Evolutionary conservation across 2,329 filamentous ascomycete species (phyloP).

Genomic region (Penicillium brasilianum): DNA sequence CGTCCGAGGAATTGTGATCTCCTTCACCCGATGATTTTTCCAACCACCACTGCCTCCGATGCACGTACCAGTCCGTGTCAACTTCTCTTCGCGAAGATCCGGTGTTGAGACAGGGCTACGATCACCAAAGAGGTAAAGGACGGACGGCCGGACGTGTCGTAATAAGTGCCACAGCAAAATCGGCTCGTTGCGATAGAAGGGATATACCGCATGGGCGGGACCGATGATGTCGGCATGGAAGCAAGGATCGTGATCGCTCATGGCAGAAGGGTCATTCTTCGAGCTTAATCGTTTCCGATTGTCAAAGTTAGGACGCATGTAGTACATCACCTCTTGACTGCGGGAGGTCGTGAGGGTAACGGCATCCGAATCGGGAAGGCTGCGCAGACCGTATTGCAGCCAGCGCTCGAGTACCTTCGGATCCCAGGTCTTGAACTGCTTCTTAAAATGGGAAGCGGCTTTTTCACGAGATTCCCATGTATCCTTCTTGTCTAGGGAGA

Average conservation of each 20-base stretch:
- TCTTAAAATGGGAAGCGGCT: background rate
- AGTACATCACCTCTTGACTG: slow-evolving; percentile 70
- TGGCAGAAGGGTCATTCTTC: background rate
- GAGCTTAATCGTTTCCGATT: background rate
- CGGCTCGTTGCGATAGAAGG: slow-evolving; percentile 16
- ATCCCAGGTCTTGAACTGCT: slow-evolving; percentile 78
- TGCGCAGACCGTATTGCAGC: slow-evolving; percentile 69
- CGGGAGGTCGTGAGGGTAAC: slow-evolving; percentile 75
- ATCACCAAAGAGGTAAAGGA: slow-evolving; percentile 16
- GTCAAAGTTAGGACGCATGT: slow-evolving; percentile 25
- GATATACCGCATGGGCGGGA: slow-evolving; percentile 1
- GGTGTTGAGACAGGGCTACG: slow-evolving; percentile 32
- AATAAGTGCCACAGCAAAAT: slow-evolving; percentile 14
- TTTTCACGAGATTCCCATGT: slow-evolving; percentile 70
- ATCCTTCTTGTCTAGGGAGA: slow-evolving; percentile 56
- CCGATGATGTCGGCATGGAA: slow-evolving; percentile 16
- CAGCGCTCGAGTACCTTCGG: slow-evolving; percentile 71
- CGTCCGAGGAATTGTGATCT: slow-evolving; percentile 26
- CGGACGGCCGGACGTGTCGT: slow-evolving; percentile 15
- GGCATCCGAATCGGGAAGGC: slow-evolving; percentile 58
- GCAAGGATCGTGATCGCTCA: slow-evolving; percentile 15
- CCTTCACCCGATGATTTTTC: slow-evolving; percentile 51
- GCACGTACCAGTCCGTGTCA: slow-evolving; percentile 38
- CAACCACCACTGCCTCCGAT: slow-evolving; percentile 51
- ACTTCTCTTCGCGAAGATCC: slow-evolving; percentile 32